phyloP scores from a whole-genome alignment of 2,329 filamentous ascomycete genomes.

The Pseudogymnoascus destructans region DNA sequence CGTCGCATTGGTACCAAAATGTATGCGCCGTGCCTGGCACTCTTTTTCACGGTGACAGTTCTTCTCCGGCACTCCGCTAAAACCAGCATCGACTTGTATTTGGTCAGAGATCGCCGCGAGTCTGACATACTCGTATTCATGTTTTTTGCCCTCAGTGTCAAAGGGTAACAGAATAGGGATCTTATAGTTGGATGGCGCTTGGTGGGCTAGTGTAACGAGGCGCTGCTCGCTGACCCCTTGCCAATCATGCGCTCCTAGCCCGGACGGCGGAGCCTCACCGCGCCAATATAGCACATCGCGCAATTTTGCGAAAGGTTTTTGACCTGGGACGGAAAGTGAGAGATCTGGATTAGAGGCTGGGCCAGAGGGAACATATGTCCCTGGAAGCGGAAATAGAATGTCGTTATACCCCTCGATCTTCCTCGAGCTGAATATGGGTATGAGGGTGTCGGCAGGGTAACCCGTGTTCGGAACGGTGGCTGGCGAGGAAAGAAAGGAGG shows the following conservation, averaged over 20 bases:
- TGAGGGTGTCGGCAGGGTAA: conserved; percentile 32
- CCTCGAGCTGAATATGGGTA: conserved; percentile 44
- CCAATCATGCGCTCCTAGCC: conserved; percentile 40
- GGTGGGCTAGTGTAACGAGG: conserved; percentile 41
- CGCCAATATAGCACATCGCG: conserved; percentile 40
- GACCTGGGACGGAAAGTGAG: background rate
- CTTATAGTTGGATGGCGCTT: conserved; percentile 29
- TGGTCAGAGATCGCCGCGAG: conserved; percentile 25
- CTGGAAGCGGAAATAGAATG: conserved; percentile 33
- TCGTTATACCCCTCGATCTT: conserved; percentile 42
- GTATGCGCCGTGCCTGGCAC: conserved; percentile 24
- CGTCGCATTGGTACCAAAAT: conserved; percentile 20
- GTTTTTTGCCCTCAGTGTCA: conserved; percentile 26
- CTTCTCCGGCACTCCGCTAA: conserved; percentile 24
- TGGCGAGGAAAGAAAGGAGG: conserved; percentile 39
- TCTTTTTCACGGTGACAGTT: conserved; percentile 25
- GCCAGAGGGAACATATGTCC: conserved; percentile 31
- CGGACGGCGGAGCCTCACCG: conserved; percentile 33
- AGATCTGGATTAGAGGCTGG: conserved; percentile 25
- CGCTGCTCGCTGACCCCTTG: conserved; percentile 45
- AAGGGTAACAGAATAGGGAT: conserved; percentile 17
- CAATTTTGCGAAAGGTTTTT: conserved; percentile 28
- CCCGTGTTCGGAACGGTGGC: conserved; percentile 24
- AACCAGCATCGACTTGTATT: conserved; percentile 27
- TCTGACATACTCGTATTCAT: conserved; percentile 30